Conservation (phyloP, 208 protist species). For the Trichomonas vaginalis region DNA sequence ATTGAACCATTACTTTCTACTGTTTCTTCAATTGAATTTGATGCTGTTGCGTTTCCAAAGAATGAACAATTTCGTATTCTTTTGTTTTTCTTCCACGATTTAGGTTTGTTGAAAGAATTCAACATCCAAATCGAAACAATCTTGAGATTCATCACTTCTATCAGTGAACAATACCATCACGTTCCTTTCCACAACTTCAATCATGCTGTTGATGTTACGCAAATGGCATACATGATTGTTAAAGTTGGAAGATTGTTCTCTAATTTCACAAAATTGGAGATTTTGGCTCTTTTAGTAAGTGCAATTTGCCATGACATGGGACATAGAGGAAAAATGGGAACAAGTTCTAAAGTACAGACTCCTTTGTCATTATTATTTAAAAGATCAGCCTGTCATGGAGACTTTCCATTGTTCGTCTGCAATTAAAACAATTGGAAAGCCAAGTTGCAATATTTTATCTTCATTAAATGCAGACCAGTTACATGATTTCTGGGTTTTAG, state of each 20-base stretch:
- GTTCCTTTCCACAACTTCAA: not conserved
- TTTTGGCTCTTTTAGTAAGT: not conserved
- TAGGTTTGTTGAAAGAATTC: not conserved
- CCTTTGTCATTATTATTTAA: not conserved
- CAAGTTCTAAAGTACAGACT: not conserved
- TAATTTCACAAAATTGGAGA: not conserved
- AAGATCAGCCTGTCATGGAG: slow-evolving; percentile 2
- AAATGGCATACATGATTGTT: not conserved
- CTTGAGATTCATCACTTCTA: not conserved
- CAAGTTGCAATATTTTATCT: not conserved
- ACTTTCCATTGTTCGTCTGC: not conserved
- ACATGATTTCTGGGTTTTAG: not conserved
- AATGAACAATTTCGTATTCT: not conserved
- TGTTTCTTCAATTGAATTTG: not conserved
- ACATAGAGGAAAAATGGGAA: not conserved
- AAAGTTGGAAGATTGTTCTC: not conserved
- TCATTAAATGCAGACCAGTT: not conserved
- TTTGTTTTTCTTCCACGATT: not conserved
- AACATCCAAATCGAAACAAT: not conserved
- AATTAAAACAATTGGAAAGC: not conserved
- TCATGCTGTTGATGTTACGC: not conserved
- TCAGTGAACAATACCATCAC: not conserved
- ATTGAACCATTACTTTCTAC: not conserved
- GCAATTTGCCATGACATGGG: not conserved
- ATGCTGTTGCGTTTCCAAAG: not conserved